Base-by-base conservation (phyloP, 2,329 filamentous ascomycete species). In the Colletotrichum kahawae region DNA sequence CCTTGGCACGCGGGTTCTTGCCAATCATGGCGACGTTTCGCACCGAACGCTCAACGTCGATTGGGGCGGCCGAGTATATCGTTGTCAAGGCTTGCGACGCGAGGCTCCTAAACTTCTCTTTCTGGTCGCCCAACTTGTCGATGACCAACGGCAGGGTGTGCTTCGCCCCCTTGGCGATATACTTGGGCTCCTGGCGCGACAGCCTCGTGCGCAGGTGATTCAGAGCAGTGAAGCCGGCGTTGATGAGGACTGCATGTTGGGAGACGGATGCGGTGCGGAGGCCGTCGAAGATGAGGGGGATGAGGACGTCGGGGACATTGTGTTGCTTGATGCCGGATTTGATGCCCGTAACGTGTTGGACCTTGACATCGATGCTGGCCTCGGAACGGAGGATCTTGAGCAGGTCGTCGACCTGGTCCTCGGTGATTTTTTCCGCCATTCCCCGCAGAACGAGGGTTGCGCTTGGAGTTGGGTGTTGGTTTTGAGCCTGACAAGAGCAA, bases 311-410 rank as follows among this genome's bases (percentile, higher is more conserved):
- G 76, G 95, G 95, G 60, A 98, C 95, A 86, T 95, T 95, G 82
- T 94, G 93, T 84, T 98, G 95, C 84, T 98, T 98, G 88, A 98
- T 98, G 83, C 92, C 91, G 57, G 94, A 95, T 85, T 98, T 98
- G 84, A 96, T 88, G 80, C 88, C 89, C 75, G 92, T 94, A 79
- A 98, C 91, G 69, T 91, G 90, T 77, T 91, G 88, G 77, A 95
- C 89, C 82, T 95, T 95, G 67, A 89, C 85, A 80, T 96, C 94
- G 79, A 95, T 87, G 64, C 92, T 89, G 48, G 90, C 89, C 79
- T 95, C 93, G 79, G 91, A 90, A 83, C 86, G 87, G 70, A 92
- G 83, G 76, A 91, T 84, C 60, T 85, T 84, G 77, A 87, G 80
- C 77, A 92, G 85, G 84, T 89, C 87, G 68, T 86, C 83, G 82